Evolutionary conservation across 2,329 filamentous ascomycete genomes (phyloP), one percentile per base, ranked within the genome.

Genomic region (Dactylonectria estremocensis): DNA sequence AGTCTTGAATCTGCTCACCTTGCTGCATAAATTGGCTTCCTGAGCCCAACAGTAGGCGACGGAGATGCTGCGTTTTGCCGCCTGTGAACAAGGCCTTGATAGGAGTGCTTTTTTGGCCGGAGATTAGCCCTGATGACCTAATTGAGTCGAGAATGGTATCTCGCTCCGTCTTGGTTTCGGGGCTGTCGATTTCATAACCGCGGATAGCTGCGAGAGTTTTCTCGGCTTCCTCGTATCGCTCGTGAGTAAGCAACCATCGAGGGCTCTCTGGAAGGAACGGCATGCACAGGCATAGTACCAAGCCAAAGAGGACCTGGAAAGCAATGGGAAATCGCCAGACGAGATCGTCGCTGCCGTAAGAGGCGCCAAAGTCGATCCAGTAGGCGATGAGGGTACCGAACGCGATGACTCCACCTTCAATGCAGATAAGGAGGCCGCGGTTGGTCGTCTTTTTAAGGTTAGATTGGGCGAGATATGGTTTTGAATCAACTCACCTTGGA

Each of bases 21-120:
- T 91, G 90, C 76, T 91, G 89, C 84, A 91, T 89, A 49, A 91
- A 82, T 77, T 91, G 89, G 5, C 85, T 85, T 9, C 84, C 86
- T 0, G 87, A 83, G 3, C 89, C 90, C 6, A 92, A 84, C 60
- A 91, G 70, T 84, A 91, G 90, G 37, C 90, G 85, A 8, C 90
- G 86, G 80, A 91, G 87, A 74, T 92, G 89, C 79, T 92, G 90
- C 0, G 88, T 91, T 80, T 89, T 90, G 68, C 90, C 89, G 55
- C 85, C 84, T 1, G 88, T 90, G 74, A 91, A 85, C 2, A 91
- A 82, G 1, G 87, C 85, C 70, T 84, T 87, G 76, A 87, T 76
- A 0, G 84, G 84, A 0, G 84, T 86, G 70, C 77, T 82, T 81
- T 83, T 84, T 46, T 82, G 79, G 46, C 81, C 82, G 45, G 77